Base-by-base conservation (phyloP, 2,329 filamentous ascomycete species). In the Aspergillus sp. region DNA sequence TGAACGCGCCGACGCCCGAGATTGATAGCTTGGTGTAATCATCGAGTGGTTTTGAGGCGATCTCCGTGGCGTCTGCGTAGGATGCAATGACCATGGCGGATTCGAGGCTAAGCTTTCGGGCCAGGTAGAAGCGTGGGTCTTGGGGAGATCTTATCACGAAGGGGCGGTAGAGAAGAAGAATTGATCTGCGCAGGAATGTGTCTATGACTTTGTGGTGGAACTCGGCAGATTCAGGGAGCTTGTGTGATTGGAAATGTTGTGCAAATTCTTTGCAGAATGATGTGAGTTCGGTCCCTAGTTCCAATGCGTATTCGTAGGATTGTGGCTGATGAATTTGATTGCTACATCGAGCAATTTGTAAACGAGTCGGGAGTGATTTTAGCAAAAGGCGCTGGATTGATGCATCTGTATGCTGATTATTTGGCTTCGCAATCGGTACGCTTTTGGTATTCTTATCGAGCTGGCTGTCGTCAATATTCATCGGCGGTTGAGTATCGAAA, bases 21-120 rank as follows among this genome's bases (percentile, higher is more conserved):
- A 56, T 41, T 30, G 43, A 48, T 9, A 59, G 48, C 12, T 43
- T 35, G 38, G 49, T 44, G 13, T 58, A 45, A 19, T 54, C 49
- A 27, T 58, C 53, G 15, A 49, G 38, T 17, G 23, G 17, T 7
- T 45, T 41, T 20, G 45, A 27, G 15, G 49, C 49, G 5, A 53
- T 48, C 23, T 49, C 43, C 22, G 55, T 43, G 45, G 27, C 44
- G 4, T 55, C 49, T 35, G 48, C 48, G 44, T 55, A 55, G 7
- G 57, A 55, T 19, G 52, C 53, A 25, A 59, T 52, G 30, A 46
- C 44, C 43, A 59, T 49, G 13, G 53, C 49, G 12, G 53, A 51
- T 38, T 59, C 56, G 10, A 52, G 45, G 33, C 51, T 57, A 12
- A 45, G 25, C 17, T 57, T 58, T 32, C 56, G 51, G 10, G 53